These are phyloP conservation scores for Phylloporus scabripes DNA, from an alignment of 768 basidiomycete species.

Conservation along the genomic window DNA sequence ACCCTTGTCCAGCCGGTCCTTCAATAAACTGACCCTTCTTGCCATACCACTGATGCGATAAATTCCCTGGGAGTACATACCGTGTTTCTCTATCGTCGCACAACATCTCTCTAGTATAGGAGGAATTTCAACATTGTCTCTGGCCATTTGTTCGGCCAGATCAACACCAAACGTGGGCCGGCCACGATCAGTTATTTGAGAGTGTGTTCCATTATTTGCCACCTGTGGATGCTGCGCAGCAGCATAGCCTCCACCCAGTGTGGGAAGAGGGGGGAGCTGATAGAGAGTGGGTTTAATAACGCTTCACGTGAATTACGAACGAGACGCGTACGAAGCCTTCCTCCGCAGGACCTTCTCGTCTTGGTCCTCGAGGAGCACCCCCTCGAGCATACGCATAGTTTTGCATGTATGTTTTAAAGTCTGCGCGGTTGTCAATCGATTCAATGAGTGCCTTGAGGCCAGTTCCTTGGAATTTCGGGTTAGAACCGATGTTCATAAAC, in stretches of 20 bases:
- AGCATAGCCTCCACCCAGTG: conserved; percentile 31
- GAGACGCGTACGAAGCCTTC: conserved; percentile 83
- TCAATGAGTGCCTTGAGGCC: conserved; percentile 87
- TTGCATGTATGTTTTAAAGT: conserved; percentile 97
- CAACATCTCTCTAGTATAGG: conserved; percentile 84
- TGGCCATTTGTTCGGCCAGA: conserved; percentile 86
- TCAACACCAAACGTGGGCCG: conserved; percentile 91
- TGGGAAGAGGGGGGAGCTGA: conserved; percentile 60
- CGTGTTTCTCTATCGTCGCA: conserved; percentile 86
- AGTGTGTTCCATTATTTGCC: conserved; percentile 25
- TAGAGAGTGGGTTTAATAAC: conserved; percentile 3
- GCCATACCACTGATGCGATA: conserved; percentile 92
- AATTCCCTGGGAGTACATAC: conserved; percentile 79
- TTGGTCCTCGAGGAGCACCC: conserved; percentile 58
- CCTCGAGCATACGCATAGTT: conserved; percentile 92
- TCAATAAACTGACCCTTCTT: conserved; percentile 78
- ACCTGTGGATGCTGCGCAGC: conserved; percentile 23
- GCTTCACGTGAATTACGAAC: conserved; percentile 2
- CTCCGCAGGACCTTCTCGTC: conserved; percentile 83
- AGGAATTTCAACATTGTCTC: conserved; percentile 89
- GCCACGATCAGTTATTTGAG: conserved; percentile 48
- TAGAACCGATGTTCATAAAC: background rate
- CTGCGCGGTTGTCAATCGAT: conserved; percentile 87
- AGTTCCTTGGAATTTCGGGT: conserved; percentile 35
- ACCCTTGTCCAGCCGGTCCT: conserved; percentile 85